Evolutionary conservation across 2,329 filamentous ascomycete genomes (phyloP).

Genomic region (Trichoderma semiorbis): DNA sequence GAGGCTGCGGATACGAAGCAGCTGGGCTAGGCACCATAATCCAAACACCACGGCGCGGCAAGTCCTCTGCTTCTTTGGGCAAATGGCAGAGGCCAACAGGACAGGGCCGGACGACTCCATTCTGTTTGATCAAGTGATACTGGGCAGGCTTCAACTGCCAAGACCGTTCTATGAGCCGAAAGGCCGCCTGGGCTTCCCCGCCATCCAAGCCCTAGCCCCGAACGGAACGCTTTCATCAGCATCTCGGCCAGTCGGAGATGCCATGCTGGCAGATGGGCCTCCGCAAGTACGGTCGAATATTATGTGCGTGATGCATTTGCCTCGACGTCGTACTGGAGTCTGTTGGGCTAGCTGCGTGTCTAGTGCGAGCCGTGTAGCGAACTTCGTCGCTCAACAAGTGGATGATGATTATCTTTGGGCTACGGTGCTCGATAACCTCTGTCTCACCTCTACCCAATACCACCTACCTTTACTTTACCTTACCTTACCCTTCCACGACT

Average conservation of each 20-base stretch:
- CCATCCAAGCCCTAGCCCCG: slow-evolving; percentile 11
- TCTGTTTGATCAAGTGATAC: slow-evolving; percentile 16
- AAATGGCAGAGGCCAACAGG: background rate
- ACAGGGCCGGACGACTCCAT: background rate
- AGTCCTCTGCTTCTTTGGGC: background rate
- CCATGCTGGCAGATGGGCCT: background rate
- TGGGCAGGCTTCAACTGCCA: slow-evolving; percentile 4
- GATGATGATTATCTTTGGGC: background rate
- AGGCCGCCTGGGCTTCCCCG: slow-evolving; percentile 11
- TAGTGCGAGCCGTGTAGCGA: background rate
- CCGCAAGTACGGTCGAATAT: background rate
- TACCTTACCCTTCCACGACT: background rate
- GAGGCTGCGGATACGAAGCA: slow-evolving; percentile 10
- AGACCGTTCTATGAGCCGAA: slow-evolving; percentile 15
- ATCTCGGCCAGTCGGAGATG: slow-evolving; percentile 9
- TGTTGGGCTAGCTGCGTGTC: background rate
- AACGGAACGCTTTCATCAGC: slow-evolving; percentile 1
- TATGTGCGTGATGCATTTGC: slow-evolving; percentile 13
- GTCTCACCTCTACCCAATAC: slow-evolving; percentile 12
- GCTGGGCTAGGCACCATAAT: slow-evolving; percentile 7
- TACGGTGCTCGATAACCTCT: background rate
- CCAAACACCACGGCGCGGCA: background rate
- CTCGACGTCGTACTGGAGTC: background rate
- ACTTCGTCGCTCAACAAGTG: background rate
- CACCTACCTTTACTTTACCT: background rate